These are phyloP conservation scores for Thermothielavioides terrestris DNA, from an alignment of 495 filamentous ascomycete species.

Conservation along the genomic window DNA sequence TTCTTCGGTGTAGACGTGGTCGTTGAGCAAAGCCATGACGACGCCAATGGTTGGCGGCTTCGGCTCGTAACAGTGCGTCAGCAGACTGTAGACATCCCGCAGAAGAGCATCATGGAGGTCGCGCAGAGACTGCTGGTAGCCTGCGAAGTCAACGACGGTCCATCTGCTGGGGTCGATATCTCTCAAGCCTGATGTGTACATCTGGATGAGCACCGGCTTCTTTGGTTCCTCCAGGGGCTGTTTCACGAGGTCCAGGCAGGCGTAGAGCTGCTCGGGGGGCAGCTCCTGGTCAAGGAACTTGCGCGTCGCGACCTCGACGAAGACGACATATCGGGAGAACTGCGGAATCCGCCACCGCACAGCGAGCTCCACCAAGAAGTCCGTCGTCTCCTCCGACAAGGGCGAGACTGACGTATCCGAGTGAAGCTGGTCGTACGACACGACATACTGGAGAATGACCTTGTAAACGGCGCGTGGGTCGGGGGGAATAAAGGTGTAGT, in stretches of 20 bases:
- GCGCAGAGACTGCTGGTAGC: constrained; percentile 65
- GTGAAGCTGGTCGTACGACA: constrained; percentile 52
- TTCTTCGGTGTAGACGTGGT: constrained; percentile 75
- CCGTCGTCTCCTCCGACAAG: constrained; percentile 71
- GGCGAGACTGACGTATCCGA: constrained; percentile 44
- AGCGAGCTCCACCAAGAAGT: constrained; percentile 76
- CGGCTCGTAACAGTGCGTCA: constrained; percentile 82
- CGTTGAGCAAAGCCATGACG: constrained; percentile 73
- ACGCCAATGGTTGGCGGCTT: constrained; percentile 72
- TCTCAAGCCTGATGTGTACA: constrained; percentile 32
- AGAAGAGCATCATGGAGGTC: constrained; percentile 74
- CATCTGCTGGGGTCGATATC: constrained; percentile 50
- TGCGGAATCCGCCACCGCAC: constrained; percentile 85
- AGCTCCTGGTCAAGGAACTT: constrained; percentile 86
- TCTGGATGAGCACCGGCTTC: constrained; percentile 39
- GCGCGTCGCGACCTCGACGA: constrained; percentile 74
- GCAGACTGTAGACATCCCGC: constrained; percentile 75
- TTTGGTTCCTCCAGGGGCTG: constrained; percentile 50
- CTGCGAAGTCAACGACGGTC: constrained; percentile 69
- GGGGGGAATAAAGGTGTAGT: constrained; percentile 80
- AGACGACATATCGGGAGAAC: constrained; percentile 69
- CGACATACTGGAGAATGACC: constrained; percentile 62
- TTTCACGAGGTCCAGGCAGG: constrained; percentile 73
- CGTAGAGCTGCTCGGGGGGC: constrained; percentile 68
- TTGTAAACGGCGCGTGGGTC: constrained; percentile 77